Percentiles rank a stretch among this genome's conserved stretches.
Conservation (phyloP, 2,329 filamentous ascomycete species). For the Onygenales sp. region DNA sequence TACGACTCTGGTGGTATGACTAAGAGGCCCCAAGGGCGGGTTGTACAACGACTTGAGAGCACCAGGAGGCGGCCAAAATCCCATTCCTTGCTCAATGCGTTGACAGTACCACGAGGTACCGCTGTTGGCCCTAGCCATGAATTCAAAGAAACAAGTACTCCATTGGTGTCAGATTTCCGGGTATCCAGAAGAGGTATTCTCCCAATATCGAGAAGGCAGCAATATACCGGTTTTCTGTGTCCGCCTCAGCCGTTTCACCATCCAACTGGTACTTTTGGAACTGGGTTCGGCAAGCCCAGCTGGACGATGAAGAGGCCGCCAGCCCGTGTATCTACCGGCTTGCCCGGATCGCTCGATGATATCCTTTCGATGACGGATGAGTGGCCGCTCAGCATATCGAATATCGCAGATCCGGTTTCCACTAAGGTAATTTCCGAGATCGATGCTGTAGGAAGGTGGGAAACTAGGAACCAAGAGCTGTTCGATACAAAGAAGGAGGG, state of each 20-base stretch:
- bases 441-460: constrained; percentile 29
- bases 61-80: constrained; percentile 15
- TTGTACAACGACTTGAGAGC: constrained; percentile 20
- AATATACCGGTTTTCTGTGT: constrained; percentile 28
- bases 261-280: constrained; percentile 37
- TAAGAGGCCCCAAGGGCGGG: constrained; percentile 6
- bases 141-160: too few species aligned
- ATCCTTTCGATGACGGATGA: constrained; percentile 16
- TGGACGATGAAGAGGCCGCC: not conserved
- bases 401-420: constrained; percentile 16
- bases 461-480: constrained; percentile 22
- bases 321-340: not conserved
- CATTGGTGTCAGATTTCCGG: not conserved
- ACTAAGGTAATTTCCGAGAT: constrained; percentile 21
- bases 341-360: constrained; percentile 18
- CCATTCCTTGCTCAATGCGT: constrained; percentile 10
- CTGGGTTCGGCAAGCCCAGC: constrained; percentile 11
- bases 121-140: not conserved
- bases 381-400: constrained; percentile 10
- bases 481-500: constrained; percentile 16
- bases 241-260: constrained; percentile 30
- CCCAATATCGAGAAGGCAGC: constrained; percentile 18
- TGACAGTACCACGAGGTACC: constrained; percentile 9
- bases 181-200: not conserved
- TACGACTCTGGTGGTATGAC: too few species aligned